Percentiles rank a stretch among this genome's conserved stretches.
Evolutionary conservation across 164 flowering plant genomes (phyloP).

Genomic region (Dillenia suffruticosa): DNA sequence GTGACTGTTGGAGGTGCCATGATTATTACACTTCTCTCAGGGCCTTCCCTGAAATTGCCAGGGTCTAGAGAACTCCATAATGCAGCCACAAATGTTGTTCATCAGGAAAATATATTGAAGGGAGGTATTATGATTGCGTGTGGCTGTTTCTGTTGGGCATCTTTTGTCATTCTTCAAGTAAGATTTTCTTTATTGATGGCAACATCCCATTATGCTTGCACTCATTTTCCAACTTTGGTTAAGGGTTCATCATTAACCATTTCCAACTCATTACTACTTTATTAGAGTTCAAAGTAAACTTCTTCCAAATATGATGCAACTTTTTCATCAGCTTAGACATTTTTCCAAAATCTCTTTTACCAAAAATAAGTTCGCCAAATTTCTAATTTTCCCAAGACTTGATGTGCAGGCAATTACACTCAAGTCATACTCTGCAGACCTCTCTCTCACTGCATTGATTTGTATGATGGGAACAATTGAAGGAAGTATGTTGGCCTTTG

Average conservation of each 20-base stretch:
- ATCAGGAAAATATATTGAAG: constrained; percentile 8
- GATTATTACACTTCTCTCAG: constrained; percentile 43
- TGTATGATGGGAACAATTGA: constrained; percentile 20
- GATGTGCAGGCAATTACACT: constrained; percentile 9
- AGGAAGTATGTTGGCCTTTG: constrained; percentile 12
- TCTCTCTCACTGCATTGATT: constrained; percentile 27
- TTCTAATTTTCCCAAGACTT: too few relatives aligned
- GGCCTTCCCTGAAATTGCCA: constrained; percentile 22
- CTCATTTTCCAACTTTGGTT: too few relatives aligned
- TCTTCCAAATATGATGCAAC: too few relatives aligned
- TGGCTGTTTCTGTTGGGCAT: constrained; percentile 18
- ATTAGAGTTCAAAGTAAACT: too few relatives aligned
- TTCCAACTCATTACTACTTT: too few relatives aligned
- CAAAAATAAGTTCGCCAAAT: too few relatives aligned
- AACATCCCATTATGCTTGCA: too few relatives aligned
- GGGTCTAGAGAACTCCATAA: constrained; percentile 19
- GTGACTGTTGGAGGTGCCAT: constrained; percentile 50
- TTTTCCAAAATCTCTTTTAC: too few relatives aligned
- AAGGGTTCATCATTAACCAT: too few relatives aligned
- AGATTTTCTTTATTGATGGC: neutral
- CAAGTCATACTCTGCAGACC: constrained; percentile 21
- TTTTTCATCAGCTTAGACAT: too few relatives aligned
- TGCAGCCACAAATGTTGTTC: neutral
- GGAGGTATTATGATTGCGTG: constrained; percentile 13
- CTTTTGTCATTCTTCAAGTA: constrained; percentile 20